Evolutionary conservation across 805 yeast genomes (phyloP).

Genomic region (Kodamaea fukazawae): DNA sequence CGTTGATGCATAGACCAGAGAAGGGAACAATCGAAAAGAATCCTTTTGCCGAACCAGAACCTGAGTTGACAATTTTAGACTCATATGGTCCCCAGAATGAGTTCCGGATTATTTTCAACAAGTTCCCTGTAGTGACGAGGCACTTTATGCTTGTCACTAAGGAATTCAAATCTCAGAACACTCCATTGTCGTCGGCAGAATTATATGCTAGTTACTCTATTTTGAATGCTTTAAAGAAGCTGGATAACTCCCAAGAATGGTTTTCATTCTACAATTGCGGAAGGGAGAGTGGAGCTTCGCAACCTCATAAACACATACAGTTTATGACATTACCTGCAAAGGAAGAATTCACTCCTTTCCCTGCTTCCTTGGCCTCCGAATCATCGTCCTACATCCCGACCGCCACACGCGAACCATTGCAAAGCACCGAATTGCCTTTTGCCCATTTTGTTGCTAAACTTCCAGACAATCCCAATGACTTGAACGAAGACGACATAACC

Average conservation of each 20-base stretch:
- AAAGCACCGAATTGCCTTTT: slow-evolving; percentile 61
- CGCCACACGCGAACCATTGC: slow-evolving; percentile 54
- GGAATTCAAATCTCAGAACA: slow-evolving; percentile 65
- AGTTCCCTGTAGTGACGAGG: slow-evolving; percentile 77
- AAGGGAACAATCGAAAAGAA: slow-evolving; percentile 44
- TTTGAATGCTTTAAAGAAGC: slow-evolving; percentile 46
- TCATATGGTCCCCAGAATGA: slow-evolving; percentile 52
- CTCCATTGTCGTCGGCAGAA: slow-evolving; percentile 72
- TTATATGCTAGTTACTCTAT: slow-evolving; percentile 56
- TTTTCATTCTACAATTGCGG: slow-evolving; percentile 91
- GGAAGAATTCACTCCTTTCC: slow-evolving; percentile 51
- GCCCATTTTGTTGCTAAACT: slow-evolving; percentile 81
- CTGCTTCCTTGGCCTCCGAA: slow-evolving; percentile 45
- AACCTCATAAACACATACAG: slow-evolving; percentile 90
- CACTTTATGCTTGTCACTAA: slow-evolving; percentile 81
- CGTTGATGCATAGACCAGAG: slow-evolving; percentile 40
- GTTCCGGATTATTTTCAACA: slow-evolving; percentile 68
- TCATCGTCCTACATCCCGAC: slow-evolving; percentile 55
- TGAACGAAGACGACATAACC: slow-evolving; percentile 57
- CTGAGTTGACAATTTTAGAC: slow-evolving; percentile 60
- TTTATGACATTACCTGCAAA: slow-evolving; percentile 65
- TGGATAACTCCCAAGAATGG: slow-evolving; percentile 43
- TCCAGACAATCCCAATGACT: slow-evolving; percentile 31
- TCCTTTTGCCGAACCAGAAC: slow-evolving; percentile 83
- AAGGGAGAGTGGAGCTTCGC: slow-evolving; percentile 87